Evolutionary conservation across 2,329 filamentous ascomycete species (phyloP).

Genomic region (Ascomycota sp.): DNA sequence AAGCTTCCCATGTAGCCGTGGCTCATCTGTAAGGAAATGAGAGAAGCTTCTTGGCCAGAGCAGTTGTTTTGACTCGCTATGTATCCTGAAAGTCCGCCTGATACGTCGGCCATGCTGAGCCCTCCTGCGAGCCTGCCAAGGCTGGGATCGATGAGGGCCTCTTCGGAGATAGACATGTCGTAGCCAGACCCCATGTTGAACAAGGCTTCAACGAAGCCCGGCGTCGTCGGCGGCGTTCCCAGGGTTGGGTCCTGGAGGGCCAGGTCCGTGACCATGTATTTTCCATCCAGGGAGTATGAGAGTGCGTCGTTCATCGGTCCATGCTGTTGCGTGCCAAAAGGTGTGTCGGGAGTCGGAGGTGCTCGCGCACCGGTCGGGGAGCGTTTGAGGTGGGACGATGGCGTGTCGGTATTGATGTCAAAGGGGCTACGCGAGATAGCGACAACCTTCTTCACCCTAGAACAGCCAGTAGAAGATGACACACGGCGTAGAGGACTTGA

Average conservation of each 20-base stretch:
- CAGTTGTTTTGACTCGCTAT: slow-evolving; percentile 16
- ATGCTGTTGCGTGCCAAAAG: slow-evolving; percentile 18
- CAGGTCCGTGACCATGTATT: slow-evolving; percentile 10
- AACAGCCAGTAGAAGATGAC: slow-evolving; percentile 25
- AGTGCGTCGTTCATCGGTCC: slow-evolving; percentile 18
- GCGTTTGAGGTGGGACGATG: slow-evolving; percentile 20
- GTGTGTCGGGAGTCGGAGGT: slow-evolving; percentile 29
- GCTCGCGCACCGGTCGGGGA: slow-evolving; percentile 19
- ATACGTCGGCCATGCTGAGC: slow-evolving; percentile 21
- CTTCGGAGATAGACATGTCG: slow-evolving; percentile 21
- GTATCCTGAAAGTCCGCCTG: slow-evolving; percentile 23
- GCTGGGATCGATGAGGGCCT: slow-evolving; percentile 26
- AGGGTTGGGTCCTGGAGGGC: slow-evolving; percentile 21
- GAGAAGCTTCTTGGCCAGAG: slow-evolving; percentile 21
- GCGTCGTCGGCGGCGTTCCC: slow-evolving; percentile 33
- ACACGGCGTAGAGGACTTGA: slow-evolving; percentile 32
- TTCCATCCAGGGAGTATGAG: slow-evolving; percentile 12
- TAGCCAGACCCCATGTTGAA: slow-evolving; percentile 19
- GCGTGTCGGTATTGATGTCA: slow-evolving; percentile 16
- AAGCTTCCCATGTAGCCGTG: slow-evolving; percentile 18
- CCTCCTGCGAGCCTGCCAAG: slow-evolving; percentile 23
- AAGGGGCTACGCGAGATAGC: slow-evolving; percentile 15
- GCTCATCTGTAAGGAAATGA: slow-evolving; percentile 22
- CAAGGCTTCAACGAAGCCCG: slow-evolving; percentile 22
- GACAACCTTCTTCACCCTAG: slow-evolving; percentile 12